Evolutionary conservation across 139 green algal genomes (phyloP).

Genomic region (Chlamydomonas sp.): DNA sequence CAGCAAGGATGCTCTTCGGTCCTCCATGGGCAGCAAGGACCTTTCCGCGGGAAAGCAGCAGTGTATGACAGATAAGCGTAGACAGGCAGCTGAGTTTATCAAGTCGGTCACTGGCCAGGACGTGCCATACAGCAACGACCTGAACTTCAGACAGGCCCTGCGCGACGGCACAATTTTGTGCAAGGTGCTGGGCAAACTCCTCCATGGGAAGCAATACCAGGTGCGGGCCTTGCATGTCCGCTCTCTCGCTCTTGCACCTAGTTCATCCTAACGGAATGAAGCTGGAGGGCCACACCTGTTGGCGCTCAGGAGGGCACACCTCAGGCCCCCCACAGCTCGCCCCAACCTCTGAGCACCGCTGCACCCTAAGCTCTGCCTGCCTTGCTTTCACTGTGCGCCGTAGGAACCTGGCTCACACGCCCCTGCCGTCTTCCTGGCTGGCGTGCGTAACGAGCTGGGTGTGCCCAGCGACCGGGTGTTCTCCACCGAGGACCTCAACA

Average conservation of each 20-base stretch:
- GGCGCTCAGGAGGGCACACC: neutral
- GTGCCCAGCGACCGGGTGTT: conserved; percentile 64
- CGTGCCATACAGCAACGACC: conserved; percentile 59
- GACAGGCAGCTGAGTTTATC: conserved; percentile 61
- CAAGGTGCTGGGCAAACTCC: conserved; percentile 60
- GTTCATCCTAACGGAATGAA: neutral
- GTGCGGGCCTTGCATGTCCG: conserved; percentile 1
- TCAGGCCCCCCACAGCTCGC: neutral
- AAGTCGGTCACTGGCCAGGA: conserved; percentile 49
- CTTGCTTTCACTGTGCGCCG: neutral
- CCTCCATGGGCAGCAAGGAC: conserved; percentile 2
- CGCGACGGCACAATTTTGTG: conserved; percentile 74
- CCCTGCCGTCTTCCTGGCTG: conserved; percentile 57
- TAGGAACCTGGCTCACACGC: neutral
- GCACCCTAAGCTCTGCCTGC: neutral
- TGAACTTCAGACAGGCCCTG: conserved; percentile 60
- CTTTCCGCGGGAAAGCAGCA: neutral
- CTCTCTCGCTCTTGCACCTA: too few relatives aligned
- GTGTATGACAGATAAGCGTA: conserved; percentile 9
- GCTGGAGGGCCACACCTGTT: neutral
- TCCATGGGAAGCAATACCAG: conserved; percentile 26
- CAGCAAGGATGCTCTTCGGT: neutral
- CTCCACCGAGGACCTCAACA: conserved; percentile 61
- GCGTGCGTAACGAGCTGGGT: conserved; percentile 31
- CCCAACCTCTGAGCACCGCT: neutral